These are phyloP conservation scores for Rheum nobile DNA, from an alignment of 148 eudicot species.

Conservation along the genomic window DNA sequence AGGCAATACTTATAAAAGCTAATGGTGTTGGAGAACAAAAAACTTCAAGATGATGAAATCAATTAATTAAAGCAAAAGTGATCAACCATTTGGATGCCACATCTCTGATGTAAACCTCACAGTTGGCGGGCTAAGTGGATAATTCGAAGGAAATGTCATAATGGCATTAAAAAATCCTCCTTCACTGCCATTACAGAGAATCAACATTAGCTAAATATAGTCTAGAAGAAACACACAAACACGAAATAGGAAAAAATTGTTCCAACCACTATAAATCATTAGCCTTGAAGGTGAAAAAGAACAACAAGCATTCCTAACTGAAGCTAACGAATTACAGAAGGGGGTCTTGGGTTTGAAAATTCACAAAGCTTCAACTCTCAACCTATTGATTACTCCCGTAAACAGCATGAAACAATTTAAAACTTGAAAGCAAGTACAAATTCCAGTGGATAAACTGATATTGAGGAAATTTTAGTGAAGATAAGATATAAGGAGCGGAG, in stretches of 20 bases:
- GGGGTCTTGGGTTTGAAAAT: not conserved
- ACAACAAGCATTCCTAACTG: not conserved
- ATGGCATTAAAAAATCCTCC: constrained; percentile 87
- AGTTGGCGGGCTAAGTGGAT: constrained; percentile 77
- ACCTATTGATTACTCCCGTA: not conserved
- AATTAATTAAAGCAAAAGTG: not conserved
- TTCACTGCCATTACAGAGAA: constrained; percentile 32
- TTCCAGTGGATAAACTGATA: not conserved
- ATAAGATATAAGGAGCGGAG: too few relatives aligned
- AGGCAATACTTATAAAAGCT: not conserved
- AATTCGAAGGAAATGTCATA: constrained; percentile 62
- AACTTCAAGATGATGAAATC: not conserved
- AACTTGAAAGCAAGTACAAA: not conserved
- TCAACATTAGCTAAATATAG: too few relatives aligned
- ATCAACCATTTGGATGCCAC: constrained; percentile 79
- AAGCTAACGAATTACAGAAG: not conserved
- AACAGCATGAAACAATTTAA: not conserved
- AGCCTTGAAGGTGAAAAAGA: not conserved
- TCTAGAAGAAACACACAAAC: too few relatives aligned
- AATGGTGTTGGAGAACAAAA: not conserved
- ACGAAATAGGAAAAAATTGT: too few relatives aligned
- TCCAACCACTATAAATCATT: too few relatives aligned
- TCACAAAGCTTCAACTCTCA: not conserved
- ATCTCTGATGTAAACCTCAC: constrained; percentile 75
- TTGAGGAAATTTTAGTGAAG: too few relatives aligned